Percentiles rank a stretch among this genome's conserved stretches.
phyloP scores from a whole-genome alignment of 2,329 filamentous ascomycete species.

The Simplicillium sp. region DNA sequence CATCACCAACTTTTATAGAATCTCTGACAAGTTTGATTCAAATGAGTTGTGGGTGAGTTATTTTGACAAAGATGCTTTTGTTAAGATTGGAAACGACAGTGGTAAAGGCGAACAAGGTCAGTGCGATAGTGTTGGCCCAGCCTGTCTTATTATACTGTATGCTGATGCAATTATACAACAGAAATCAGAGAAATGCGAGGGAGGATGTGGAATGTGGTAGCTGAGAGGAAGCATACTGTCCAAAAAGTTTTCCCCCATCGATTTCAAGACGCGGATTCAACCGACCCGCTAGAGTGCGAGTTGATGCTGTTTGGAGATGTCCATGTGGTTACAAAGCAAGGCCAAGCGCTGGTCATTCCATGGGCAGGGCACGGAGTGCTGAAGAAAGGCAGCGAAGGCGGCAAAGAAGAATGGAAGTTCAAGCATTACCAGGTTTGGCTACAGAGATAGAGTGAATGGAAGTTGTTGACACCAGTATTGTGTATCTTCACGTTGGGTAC shows the following conservation, averaged over 20 bases:
- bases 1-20: slow-evolving; percentile 31
- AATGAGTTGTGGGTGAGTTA: slow-evolving; percentile 33
- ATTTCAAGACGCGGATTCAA: slow-evolving; percentile 16
- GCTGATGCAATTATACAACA: slow-evolving; percentile 9
- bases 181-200: slow-evolving; percentile 29
- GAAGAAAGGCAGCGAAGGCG: slow-evolving; percentile 12
- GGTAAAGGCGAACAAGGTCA: slow-evolving; percentile 25
- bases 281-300: slow-evolving; percentile 16
- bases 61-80: slow-evolving; percentile 30
- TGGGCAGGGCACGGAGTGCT: slow-evolving; percentile 23
- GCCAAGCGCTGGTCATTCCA: slow-evolving; percentile 13
- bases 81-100: slow-evolving; percentile 30
- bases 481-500: no score
- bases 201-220: slow-evolving; percentile 33
- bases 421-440: slow-evolving; percentile 21
- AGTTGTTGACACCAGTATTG: no score
- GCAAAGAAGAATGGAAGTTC: slow-evolving; percentile 22
- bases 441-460: slow-evolving; percentile 10
- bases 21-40: slow-evolving; percentile 30
- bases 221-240: slow-evolving; percentile 28
- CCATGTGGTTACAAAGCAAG: slow-evolving; percentile 16
- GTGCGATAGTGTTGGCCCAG: slow-evolving; percentile 1
- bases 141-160: no score
- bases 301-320: slow-evolving; percentile 23
- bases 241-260: slow-evolving; percentile 30